Percentiles rank a stretch among this genome's conserved stretches.
Conservation (phyloP, 306 rosid genomes). For the Phaseolus lunatus region DNA sequence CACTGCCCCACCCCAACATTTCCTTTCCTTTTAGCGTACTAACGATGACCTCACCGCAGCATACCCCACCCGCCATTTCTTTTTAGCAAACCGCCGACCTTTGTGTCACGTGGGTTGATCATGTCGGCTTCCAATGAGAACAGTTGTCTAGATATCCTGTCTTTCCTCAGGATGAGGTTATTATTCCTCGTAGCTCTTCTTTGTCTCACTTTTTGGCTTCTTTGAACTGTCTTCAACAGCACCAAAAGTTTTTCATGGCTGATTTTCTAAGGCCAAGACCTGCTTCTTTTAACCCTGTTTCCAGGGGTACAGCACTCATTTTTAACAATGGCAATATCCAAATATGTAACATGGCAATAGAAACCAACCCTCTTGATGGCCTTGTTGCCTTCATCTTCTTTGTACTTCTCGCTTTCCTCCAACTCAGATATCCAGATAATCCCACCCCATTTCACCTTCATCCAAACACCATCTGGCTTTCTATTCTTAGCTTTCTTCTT, state of each 20-base stretch:
- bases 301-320: not conserved
- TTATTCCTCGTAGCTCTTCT: not conserved
- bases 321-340: not conserved
- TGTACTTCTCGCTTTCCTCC: not conserved
- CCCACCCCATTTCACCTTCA: slow-evolving; percentile 1
- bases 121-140: too few relatives aligned
- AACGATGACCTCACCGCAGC: too few relatives aligned
- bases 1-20: too few relatives aligned
- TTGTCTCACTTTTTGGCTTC: not conserved
- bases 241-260: not conserved
- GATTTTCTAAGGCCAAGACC: not conserved
- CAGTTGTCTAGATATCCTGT: too few relatives aligned
- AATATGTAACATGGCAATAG: not conserved
- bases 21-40: too few relatives aligned
- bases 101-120: too few relatives aligned
- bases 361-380: not conserved
- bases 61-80: too few relatives aligned
- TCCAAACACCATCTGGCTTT: not conserved
- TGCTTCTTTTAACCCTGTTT: not conserved
- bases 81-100: too few relatives aligned
- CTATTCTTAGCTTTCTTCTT: not conserved
- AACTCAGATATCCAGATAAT: not conserved
- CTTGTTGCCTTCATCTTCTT: not conserved
- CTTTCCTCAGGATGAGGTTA: too few relatives aligned
- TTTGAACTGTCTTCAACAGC: not conserved